phyloP scores from a whole-genome alignment of 768 basidiomycete genomes.

The Leccinum ochraceum region DNA sequence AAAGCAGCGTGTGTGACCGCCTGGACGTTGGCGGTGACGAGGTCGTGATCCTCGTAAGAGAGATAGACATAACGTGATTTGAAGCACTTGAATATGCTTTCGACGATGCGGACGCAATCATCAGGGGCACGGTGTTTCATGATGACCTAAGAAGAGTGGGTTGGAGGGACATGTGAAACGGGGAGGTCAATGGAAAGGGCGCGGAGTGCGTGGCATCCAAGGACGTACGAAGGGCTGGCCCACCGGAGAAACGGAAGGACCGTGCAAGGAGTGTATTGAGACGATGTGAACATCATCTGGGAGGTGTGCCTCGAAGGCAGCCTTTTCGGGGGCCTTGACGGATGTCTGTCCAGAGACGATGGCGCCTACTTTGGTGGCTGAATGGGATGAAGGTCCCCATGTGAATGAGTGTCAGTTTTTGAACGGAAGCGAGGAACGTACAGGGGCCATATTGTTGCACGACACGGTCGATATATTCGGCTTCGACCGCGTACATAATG shows the following conservation, averaged over 20 bases:
- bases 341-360: slow-evolving; percentile 96
- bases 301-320: slow-evolving; percentile 85
- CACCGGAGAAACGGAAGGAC: slow-evolving; percentile 82
- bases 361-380: slow-evolving; percentile 90
- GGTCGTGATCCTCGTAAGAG: slow-evolving; percentile 95
- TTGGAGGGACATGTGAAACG: not conserved
- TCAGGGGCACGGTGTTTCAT: slow-evolving; percentile 84
- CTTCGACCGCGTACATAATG: slow-evolving; percentile 94
- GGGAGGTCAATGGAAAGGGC: not conserved
- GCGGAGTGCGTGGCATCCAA: not conserved
- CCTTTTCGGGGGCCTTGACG: slow-evolving; percentile 92
- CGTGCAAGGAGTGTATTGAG: slow-evolving; percentile 93
- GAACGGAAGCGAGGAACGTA: slow-evolving; percentile 37
- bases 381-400: slow-evolving; percentile 1
- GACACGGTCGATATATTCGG: slow-evolving; percentile 81
- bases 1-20: slow-evolving; percentile 98
- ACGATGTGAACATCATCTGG: slow-evolving; percentile 87
- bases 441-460: slow-evolving; percentile 92
- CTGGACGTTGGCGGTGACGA: slow-evolving; percentile 97
- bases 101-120: slow-evolving; percentile 73
- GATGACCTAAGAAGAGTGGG: slow-evolving; percentile 60
- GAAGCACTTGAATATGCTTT: slow-evolving; percentile 78
- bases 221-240: slow-evolving; percentile 85
- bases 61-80: slow-evolving; percentile 87
- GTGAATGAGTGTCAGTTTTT: not conserved